Conservation (phyloP, 371 early-diverging fungal species). For the Encephalitozoon cuniculi region DNA sequence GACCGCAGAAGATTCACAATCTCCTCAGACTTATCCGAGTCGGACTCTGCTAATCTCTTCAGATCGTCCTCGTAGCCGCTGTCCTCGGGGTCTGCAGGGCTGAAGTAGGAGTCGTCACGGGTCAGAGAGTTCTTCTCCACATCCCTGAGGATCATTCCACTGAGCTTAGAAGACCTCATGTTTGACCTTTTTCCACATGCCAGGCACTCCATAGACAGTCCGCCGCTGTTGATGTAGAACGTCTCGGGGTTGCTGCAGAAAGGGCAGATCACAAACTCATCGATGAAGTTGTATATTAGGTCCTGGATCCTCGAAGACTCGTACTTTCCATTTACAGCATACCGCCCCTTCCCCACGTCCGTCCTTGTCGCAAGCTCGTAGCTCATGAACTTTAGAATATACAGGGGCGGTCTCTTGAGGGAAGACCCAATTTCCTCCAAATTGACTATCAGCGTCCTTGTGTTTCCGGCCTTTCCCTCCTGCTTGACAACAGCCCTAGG, state of each 20-base stretch:
- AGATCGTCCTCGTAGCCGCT: background rate
- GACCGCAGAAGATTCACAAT: background rate
- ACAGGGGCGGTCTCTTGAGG: constrained; percentile 75
- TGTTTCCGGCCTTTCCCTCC: constrained; percentile 95
- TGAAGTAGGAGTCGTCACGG: constrained; percentile 1
- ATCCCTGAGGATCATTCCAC: constrained; percentile 48
- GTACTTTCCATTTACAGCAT: constrained; percentile 90
- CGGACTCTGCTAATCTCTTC: background rate
- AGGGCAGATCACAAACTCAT: constrained; percentile 84
- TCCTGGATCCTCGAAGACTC: constrained; percentile 76
- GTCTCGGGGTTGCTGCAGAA: constrained; percentile 96
- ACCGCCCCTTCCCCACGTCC: constrained; percentile 75
- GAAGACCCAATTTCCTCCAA: constrained; percentile 84
- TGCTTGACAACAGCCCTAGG: constrained; percentile 68
- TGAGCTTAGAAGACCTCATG: constrained; percentile 45
- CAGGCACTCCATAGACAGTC: constrained; percentile 48
- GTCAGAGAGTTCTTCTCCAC: background rate
- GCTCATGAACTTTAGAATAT: constrained; percentile 80
- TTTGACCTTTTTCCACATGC: constrained; percentile 53
- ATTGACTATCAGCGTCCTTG: constrained; percentile 93
- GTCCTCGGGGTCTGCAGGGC: background rate
- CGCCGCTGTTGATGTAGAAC: constrained; percentile 62
- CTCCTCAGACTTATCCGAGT: background rate
- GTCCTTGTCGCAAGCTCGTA: constrained; percentile 86
- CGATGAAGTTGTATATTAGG: constrained; percentile 82